Evolutionary conservation across 345 rosid species (phyloP).

Genomic region (Bruguiera parviflora): DNA sequence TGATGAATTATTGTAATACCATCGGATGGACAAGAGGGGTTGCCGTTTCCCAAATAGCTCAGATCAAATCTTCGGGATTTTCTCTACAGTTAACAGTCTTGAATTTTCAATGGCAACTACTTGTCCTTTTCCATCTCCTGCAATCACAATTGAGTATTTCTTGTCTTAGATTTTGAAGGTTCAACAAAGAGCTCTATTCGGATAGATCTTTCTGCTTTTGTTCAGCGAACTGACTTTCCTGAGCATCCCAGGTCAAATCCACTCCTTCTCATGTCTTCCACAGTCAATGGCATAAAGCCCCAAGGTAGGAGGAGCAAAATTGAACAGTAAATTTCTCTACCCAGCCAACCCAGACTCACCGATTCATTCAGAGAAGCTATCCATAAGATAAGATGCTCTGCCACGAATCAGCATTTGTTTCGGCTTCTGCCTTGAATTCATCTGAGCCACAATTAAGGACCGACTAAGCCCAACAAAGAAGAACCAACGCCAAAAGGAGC

Average conservation of each 20-base stretch:
- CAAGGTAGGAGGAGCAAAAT: neutral
- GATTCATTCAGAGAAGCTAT: neutral
- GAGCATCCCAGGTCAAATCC: slow-evolving; percentile 28
- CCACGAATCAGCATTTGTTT: slow-evolving; percentile 22
- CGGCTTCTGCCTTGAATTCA: slow-evolving; percentile 20
- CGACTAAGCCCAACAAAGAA: neutral
- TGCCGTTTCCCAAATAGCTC: slow-evolving; percentile 36
- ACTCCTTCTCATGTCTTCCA: slow-evolving; percentile 28
- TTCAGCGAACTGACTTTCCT: slow-evolving; percentile 25
- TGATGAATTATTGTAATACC: slow-evolving; percentile 36
- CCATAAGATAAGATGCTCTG: neutral
- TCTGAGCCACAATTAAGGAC: slow-evolving; percentile 21
- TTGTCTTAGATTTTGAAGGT: slow-evolving; percentile 36
- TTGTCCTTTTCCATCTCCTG: slow-evolving; percentile 31
- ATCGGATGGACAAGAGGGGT: slow-evolving; percentile 41
- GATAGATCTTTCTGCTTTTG: slow-evolving; percentile 35
- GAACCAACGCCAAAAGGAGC: neutral
- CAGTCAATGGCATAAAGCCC: slow-evolving; percentile 8
- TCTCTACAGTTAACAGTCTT: slow-evolving; percentile 30
- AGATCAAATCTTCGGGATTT: slow-evolving; percentile 36
- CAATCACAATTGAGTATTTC: slow-evolving; percentile 22
- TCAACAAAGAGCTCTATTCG: slow-evolving; percentile 30
- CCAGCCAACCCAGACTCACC: neutral
- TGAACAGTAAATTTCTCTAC: neutral
- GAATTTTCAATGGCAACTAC: slow-evolving; percentile 30